Evolutionary conservation across 2,329 filamentous ascomycete genomes (phyloP).

Genomic region (Dryadomyces quercivorus): DNA sequence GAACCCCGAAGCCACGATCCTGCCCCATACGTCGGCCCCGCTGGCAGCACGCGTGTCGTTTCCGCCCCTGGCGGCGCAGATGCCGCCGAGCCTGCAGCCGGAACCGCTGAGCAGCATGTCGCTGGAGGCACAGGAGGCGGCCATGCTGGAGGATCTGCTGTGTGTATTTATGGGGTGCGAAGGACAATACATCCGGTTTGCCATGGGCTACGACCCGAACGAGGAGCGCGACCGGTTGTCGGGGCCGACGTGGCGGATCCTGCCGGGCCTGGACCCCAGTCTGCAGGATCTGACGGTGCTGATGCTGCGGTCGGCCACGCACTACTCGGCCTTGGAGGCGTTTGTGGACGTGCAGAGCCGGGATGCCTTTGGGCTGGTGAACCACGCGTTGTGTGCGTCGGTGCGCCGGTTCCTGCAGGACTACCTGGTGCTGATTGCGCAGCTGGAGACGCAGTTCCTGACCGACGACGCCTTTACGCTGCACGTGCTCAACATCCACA

Average conservation of each 20-base stretch:
- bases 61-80: constrained; percentile 59
- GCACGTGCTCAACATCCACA: constrained; percentile 86
- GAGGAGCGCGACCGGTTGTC: constrained; percentile 78
- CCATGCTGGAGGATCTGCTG: constrained; percentile 77
- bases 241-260: constrained; percentile 69
- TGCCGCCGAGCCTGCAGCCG: constrained; percentile 58
- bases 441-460: constrained; percentile 85
- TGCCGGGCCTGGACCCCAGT: constrained; percentile 79
- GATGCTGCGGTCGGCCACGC: constrained; percentile 88
- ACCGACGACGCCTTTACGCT: constrained; percentile 83
- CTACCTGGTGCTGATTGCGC: constrained; percentile 83
- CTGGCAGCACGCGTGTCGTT: constrained; percentile 47
- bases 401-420: constrained; percentile 86
- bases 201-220: constrained; percentile 66
- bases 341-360: constrained; percentile 92
- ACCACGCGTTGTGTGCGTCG: constrained; percentile 90
- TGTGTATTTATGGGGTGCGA: constrained; percentile 98
- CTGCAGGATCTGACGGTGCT: constrained; percentile 74
- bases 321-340: constrained; percentile 81
- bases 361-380: constrained; percentile 87
- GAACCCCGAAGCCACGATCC: constrained; percentile 67
- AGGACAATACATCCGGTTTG: constrained; percentile 90
- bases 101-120: constrained; percentile 56
- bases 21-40: constrained; percentile 56
- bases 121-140: constrained; percentile 72